A percentile compares a stretch with the other conserved stretches of the same genome.
Evolutionary conservation across 805 yeast species (phyloP).

Genomic region (Pichia cabralensis): DNA sequence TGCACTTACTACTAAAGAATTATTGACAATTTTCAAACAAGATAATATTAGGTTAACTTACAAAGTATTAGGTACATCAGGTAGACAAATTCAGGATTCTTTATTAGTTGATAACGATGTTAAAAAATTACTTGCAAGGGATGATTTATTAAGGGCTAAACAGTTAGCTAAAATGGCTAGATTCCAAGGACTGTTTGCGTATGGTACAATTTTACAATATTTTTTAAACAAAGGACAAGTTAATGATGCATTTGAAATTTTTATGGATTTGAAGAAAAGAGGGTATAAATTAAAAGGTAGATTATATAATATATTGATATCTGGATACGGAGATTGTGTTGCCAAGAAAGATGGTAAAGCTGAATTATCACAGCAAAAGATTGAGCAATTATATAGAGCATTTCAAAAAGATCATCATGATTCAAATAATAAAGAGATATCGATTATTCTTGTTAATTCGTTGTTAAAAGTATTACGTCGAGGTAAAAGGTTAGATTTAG

Average conservation of each 20-base stretch:
- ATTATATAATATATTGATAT: slow-evolving; percentile 36
- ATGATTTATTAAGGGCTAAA: slow-evolving; percentile 41
- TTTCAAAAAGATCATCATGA: slow-evolving; percentile 23
- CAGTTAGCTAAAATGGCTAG: slow-evolving; percentile 19
- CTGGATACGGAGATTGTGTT: slow-evolving; percentile 29
- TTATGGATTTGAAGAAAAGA: slow-evolving; percentile 53
- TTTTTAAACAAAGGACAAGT: slow-evolving; percentile 33
- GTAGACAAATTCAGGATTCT: slow-evolving; percentile 49
- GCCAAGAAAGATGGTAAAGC: slow-evolving; percentile 2
- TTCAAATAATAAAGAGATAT: slow-evolving; percentile 20
- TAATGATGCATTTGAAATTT: slow-evolving; percentile 40
- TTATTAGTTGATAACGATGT: slow-evolving; percentile 45
- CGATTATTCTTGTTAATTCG: slow-evolving; percentile 36
- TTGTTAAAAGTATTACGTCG: slow-evolving; percentile 35
- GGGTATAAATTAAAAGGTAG: slow-evolving; percentile 42
- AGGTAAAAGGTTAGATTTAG: slow-evolving; percentile 28
- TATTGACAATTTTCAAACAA: slow-evolving; percentile 16
- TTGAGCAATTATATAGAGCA: slow-evolving; percentile 26
- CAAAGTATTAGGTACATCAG: slow-evolving; percentile 49
- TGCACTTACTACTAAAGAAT: slow-evolving; percentile 18
- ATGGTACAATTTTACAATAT: slow-evolving; percentile 52
- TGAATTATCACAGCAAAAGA: slow-evolving; percentile 25
- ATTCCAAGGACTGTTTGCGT: slow-evolving; percentile 43
- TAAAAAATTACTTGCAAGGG: slow-evolving; percentile 38
- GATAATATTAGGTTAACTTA: slow-evolving; percentile 37